phyloP scores from a whole-genome alignment of 129 eudicot species.

The Pittosporum tobira region DNA sequence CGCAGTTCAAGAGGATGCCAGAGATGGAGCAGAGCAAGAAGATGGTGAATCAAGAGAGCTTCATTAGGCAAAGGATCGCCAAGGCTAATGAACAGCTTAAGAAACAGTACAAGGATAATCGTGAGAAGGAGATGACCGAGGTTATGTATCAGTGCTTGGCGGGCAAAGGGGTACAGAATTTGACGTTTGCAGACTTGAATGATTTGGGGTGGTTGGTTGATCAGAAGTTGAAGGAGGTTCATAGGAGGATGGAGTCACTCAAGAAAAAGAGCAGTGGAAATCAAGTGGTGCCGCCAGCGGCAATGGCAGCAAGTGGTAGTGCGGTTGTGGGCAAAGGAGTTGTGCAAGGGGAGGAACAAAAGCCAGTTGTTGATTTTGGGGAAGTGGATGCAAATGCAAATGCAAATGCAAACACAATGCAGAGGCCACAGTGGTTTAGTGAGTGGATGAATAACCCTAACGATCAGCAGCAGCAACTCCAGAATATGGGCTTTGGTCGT shows the following conservation, averaged over 20 bases:
- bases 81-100: constrained; percentile 5
- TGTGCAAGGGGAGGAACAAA: background rate
- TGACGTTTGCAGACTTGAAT: constrained; percentile 9
- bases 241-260: background rate
- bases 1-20: constrained; percentile 9
- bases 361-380: background rate
- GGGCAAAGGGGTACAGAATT: background rate
- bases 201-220: constrained; percentile 15
- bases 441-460: background rate
- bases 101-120: constrained; percentile 14
- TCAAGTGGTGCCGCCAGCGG: background rate
- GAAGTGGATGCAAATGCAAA: background rate
- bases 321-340: background rate
- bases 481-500: background rate
- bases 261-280: background rate
- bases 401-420: too few relatives aligned
- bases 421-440: constrained; percentile 4
- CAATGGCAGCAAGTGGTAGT: background rate
- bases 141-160: constrained; percentile 16
- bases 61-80: constrained; percentile 9
- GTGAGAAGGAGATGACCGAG: constrained; percentile 12
- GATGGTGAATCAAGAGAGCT: constrained; percentile 20
- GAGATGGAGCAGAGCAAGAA: constrained; percentile 18
- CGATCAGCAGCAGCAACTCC: background rate
- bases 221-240: constrained; percentile 11